Percentiles rank a stretch among this genome's conserved stretches.
Conservation (phyloP, 2,329 filamentous ascomycete genomes). For the Ophiostoma tasmaniense region DNA sequence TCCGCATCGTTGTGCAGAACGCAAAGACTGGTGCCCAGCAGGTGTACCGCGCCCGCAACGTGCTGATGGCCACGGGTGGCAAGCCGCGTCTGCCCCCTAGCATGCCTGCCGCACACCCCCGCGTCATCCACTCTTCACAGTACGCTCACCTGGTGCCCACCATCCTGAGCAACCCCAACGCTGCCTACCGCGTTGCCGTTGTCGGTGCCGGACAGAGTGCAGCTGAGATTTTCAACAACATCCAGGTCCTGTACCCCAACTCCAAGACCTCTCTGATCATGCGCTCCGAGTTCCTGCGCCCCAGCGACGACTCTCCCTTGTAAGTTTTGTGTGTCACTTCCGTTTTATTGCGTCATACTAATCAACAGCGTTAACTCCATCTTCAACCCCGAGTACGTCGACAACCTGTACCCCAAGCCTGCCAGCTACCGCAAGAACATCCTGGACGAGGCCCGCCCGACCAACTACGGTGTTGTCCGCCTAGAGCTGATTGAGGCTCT, state of each 20-base stretch:
- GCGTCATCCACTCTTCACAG: constrained; percentile 80
- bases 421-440: constrained; percentile 51
- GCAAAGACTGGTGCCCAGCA: constrained; percentile 45
- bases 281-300: constrained; percentile 72
- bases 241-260: constrained; percentile 75
- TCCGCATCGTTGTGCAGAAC: constrained; percentile 60
- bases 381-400: constrained; percentile 82
- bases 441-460: constrained; percentile 64
- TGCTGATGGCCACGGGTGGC: constrained; percentile 51
- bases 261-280: constrained; percentile 70
- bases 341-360: neutral
- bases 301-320: constrained; percentile 95
- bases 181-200: constrained; percentile 68
- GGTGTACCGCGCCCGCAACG: constrained; percentile 53
- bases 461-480: constrained; percentile 91
- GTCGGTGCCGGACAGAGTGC: constrained; percentile 87
- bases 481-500: constrained; percentile 83
- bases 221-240: constrained; percentile 88
- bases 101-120: constrained; percentile 60
- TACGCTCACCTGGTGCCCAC: constrained; percentile 60
- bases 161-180: constrained; percentile 47
- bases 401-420: constrained; percentile 63
- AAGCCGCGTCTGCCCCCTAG: constrained; percentile 61
- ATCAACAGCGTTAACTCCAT: constrained; percentile 75
- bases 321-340: constrained; percentile 40